Conservation (phyloP, 169 alveolate genomes). For the Plasmodium falciparum region DNA sequence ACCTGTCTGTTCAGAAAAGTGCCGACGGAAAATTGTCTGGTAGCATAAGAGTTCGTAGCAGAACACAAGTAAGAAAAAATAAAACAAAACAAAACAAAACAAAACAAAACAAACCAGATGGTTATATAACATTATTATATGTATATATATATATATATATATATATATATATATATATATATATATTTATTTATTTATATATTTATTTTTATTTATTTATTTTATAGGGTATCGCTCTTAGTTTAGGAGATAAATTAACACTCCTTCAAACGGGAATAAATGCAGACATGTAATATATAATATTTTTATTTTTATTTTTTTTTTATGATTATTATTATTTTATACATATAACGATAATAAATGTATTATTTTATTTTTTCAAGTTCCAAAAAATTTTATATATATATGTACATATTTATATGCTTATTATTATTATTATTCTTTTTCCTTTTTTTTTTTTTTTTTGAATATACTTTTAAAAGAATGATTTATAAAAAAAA, state of each 20-base stretch:
- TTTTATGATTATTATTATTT: constrained; percentile 6
- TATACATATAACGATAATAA: not conserved
- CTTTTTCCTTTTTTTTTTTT: too few species aligned
- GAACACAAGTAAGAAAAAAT: constrained; percentile 78
- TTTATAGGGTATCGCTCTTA: constrained; percentile 70
- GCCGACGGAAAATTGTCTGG: constrained; percentile 80
- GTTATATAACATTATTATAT: not conserved
- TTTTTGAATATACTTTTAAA: too few species aligned
- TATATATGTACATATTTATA: too few species aligned
- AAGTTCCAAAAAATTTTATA: too few species aligned
- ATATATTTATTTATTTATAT: not conserved
- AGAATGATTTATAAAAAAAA: too few species aligned
- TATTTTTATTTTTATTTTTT: not conserved
- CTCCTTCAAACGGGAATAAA: constrained; percentile 58
- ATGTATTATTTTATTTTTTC: not conserved
- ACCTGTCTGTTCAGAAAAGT: constrained; percentile 86
- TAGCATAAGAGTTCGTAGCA: constrained; percentile 80
- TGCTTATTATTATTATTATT: too few species aligned
- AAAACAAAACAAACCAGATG: not conserved
- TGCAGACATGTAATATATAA: constrained; percentile 7
- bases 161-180: not conserved
- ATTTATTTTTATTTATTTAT: not conserved
- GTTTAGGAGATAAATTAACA: constrained; percentile 73
- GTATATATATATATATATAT: not conserved
- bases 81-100: not conserved